Evolutionary conservation across 805 yeast genomes (phyloP).

Genomic region (Candida alai): DNA sequence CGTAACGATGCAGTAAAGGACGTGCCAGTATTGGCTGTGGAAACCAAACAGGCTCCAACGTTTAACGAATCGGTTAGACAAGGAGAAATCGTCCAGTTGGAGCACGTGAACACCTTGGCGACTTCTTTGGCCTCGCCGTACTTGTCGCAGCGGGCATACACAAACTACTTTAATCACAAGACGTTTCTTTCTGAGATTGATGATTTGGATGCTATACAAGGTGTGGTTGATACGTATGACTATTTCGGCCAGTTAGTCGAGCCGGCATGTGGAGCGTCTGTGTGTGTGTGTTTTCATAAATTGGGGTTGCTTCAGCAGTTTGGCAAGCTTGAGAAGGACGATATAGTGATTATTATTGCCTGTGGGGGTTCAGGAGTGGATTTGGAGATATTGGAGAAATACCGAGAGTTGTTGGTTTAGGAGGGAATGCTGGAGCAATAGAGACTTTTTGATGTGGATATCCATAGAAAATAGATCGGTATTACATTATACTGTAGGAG

Average conservation of each 20-base stretch:
- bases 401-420: constrained; percentile 8
- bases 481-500: no score
- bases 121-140: constrained; percentile 29
- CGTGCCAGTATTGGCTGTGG: constrained; percentile 25
- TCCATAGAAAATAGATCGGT: no score
- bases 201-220: constrained; percentile 24
- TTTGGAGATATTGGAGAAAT: constrained; percentile 6
- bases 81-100: constrained; percentile 16
- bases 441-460: no score
- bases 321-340: constrained; percentile 16
- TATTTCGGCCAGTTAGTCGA: constrained; percentile 20
- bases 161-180: constrained; percentile 14
- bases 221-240: constrained; percentile 21
- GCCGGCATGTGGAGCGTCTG: constrained; percentile 34
- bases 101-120: constrained; percentile 20
- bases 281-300: constrained; percentile 14
- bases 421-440: no score
- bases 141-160: constrained; percentile 17
- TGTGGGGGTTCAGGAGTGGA: constrained; percentile 27
- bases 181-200: constrained; percentile 18
- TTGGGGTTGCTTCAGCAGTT: constrained; percentile 14
- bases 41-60: constrained; percentile 23
- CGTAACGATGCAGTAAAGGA: constrained; percentile 11
- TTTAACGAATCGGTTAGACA: constrained; percentile 19
- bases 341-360: constrained; percentile 23